A percentile compares a stretch with the other conserved stretches of the same genome.
Evolutionary conservation across 2,329 filamentous ascomycete species (phyloP).

Genomic region (Aureobasidium sp.): DNA sequence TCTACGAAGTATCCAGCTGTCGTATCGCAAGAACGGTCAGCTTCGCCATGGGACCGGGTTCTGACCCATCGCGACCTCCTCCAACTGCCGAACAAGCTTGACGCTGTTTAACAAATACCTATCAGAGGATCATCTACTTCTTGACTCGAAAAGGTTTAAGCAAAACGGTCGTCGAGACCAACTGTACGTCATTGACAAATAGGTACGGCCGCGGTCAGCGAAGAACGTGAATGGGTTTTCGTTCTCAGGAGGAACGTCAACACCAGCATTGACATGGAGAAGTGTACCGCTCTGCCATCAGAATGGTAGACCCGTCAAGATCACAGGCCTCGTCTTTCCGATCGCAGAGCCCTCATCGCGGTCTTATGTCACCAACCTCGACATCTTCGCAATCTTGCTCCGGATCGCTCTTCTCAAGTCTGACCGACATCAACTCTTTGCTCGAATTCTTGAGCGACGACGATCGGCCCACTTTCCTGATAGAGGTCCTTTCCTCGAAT

Average conservation of each 20-base stretch:
- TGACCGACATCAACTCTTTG: conserved; percentile 3
- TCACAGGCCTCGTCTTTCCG: neutral
- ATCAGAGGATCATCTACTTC: neutral
- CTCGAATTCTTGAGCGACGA: conserved; percentile 7
- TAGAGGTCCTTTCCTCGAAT: neutral
- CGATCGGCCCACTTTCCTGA: neutral
- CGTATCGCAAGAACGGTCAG: too few species aligned
- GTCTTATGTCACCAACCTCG: neutral
- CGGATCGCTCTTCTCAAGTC: neutral
- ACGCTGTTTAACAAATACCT: neutral
- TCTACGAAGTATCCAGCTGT: neutral
- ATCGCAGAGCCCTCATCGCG: neutral
- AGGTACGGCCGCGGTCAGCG: neutral
- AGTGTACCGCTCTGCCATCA: neutral
- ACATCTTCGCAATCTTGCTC: neutral
- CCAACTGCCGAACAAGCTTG: neutral
- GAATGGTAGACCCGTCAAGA: conserved; percentile 3
- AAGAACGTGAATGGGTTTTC: neutral
- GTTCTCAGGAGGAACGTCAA: neutral
- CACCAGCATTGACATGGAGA: neutral
- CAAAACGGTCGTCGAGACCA: neutral
- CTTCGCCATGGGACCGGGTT: neutral
- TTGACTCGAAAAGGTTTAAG: neutral
- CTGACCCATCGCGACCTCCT: too few species aligned
- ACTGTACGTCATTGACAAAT: neutral